A percentile compares a stretch with the other conserved stretches of the same genome.
These are phyloP conservation scores for Pelargonium cotyledonis DNA, from an alignment of 441 rosid genomes.

Conservation along the genomic window DNA sequence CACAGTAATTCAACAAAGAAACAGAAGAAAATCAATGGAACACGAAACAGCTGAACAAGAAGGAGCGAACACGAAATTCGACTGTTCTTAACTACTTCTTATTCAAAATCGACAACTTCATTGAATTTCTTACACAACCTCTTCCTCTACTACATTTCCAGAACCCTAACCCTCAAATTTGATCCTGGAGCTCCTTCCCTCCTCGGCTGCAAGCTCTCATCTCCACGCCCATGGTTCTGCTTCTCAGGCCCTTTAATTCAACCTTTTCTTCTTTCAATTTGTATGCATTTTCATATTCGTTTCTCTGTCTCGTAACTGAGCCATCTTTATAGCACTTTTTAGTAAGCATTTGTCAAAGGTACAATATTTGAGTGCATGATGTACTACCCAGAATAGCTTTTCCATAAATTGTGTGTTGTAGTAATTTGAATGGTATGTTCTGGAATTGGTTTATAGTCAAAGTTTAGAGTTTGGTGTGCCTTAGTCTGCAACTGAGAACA, in stretches of 20 bases:
- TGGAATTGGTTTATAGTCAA: neutral
- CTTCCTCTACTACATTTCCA: neutral
- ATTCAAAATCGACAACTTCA: neutral
- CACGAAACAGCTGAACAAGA: neutral
- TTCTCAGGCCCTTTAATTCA: constrained; percentile 8
- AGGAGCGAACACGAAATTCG: neutral
- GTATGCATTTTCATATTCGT: neutral
- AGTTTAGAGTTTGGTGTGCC: too few relatives aligned
- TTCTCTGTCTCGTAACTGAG: too few relatives aligned
- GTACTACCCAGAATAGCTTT: constrained; percentile 10
- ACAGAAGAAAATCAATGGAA: neutral
- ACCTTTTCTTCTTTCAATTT: neutral
- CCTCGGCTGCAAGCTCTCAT: constrained; percentile 4
- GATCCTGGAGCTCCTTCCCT: neutral
- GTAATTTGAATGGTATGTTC: neutral
- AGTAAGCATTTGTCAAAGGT: neutral
- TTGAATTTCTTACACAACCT: neutral
- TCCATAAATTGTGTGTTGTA: neutral
- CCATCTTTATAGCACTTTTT: neutral
- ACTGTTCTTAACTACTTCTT: neutral
- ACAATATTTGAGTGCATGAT: neutral
- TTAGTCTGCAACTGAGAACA: too few relatives aligned
- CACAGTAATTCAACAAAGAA: too few relatives aligned
- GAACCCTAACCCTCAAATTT: constrained; percentile 9
- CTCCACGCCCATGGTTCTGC: constrained; percentile 18